Evolutionary conservation across 2,329 filamentous ascomycete species (phyloP), one percentile per base, ranked within the genome.

Genomic region (Monosporascus cannonballus): DNA sequence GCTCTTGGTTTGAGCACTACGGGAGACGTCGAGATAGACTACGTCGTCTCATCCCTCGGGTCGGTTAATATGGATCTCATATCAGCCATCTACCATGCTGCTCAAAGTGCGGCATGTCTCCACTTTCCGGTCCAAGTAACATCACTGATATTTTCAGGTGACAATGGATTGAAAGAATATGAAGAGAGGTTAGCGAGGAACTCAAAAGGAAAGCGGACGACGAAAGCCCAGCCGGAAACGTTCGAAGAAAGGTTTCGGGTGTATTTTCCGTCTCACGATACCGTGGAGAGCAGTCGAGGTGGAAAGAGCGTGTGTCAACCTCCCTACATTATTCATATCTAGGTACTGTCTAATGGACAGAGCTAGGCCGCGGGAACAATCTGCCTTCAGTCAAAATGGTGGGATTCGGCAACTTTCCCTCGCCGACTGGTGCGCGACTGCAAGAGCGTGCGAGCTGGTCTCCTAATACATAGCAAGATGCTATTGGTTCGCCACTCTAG

Each of bases 401-500:
- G 87, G 78, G 75, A 85, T 42, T 72, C 78, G 1, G 56, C 76
- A 2, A 80, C 73, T 0, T 97, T 97, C 62, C 93, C 93, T 4
- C 79, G 76, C 42, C 70, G 81, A 41, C 73, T 89, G 30, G 73
- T 97, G 62, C 81, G 85, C 49, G 90, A 97, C 66, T 91, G 87
- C 65, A 74, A 84, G 57, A 95, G 88, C 57, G 79, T 75, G 24
- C 77, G 92, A 37, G 60, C 71, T 3, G 89, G 90, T 1, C 67
- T 96, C 22, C 73, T 99, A 56, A 89, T 95, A 75, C 94, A 99
- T 70, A 95, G 84, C 71, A 99, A 99, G 73, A 76, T 90, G 59
- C 72, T 84, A 51, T 73, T 82, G 49, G 79, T 81, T 24, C 73
- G 73, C 22, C 60, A 58, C 50, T 48, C 48, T 7, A 17, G 48